These are phyloP conservation scores for Cladosporium austrohemisphaericum DNA, from an alignment of 2,329 filamentous ascomycete genomes.

Conservation along the genomic window DNA sequence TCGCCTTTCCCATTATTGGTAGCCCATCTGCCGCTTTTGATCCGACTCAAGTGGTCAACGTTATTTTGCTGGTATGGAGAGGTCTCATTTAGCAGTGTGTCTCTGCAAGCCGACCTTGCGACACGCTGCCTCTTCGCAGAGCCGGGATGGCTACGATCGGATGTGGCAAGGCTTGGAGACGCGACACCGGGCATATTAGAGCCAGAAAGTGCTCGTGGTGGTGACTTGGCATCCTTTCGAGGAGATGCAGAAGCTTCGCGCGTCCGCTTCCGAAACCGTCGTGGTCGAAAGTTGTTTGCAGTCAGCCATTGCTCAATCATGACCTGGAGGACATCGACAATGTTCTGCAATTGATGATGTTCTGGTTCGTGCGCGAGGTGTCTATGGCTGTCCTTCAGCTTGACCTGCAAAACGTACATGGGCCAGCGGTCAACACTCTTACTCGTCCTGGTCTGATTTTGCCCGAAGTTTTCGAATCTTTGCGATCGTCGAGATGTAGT, in stretches of 20 bases:
- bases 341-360: constrained; percentile 43
- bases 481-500: not conserved
- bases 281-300: constrained; percentile 64
- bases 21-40: constrained; percentile 39
- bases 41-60: constrained; percentile 40
- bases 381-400: not conserved
- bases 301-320: constrained; percentile 72
- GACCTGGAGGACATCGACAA: constrained; percentile 63
- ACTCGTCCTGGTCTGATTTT: constrained; percentile 40
- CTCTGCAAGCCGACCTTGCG: no score
- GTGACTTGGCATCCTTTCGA: not conserved
- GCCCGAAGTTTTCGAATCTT: not conserved
- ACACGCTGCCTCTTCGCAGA: constrained; percentile 1
- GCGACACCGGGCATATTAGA: no score
- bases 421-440: constrained; percentile 79
- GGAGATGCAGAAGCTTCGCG: not conserved
- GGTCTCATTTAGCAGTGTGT: no score
- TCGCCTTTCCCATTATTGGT: not conserved
- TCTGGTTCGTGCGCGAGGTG: not conserved
- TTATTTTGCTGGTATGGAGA: no score
- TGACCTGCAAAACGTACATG: constrained; percentile 73
- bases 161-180: no score
- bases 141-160: no score
- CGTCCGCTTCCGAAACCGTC: constrained; percentile 24
- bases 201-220: no score